Base-by-base conservation (phyloP, 768 basidiomycete species). In the Hortiboletus flavorubellus region DNA sequence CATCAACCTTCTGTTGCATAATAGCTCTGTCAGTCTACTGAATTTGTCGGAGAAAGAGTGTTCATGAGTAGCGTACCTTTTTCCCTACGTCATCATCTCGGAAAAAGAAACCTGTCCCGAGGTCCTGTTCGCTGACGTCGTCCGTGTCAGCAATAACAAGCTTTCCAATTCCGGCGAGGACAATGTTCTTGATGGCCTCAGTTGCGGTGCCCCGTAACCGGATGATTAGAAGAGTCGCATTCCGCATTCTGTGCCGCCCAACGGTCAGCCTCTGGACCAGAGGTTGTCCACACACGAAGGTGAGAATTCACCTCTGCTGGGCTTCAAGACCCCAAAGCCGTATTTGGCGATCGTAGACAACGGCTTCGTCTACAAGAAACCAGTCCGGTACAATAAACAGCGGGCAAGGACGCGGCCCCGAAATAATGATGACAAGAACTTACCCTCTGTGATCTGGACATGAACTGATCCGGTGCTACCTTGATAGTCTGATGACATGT, bases 311-410 rank as follows among this genome's bases (percentile, higher is more conserved):
- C 94, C 89, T 82, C 73, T 97, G 93, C 70, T 99, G 97, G 35
- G 97, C 97, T 70, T 98, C 97, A 40, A 98, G 83, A 43, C 97
- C 97, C 97, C 97, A 99, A 62, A 98, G 75, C 31, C 96, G 85
- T 76, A 98, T 97, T 72, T 98, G 95, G 29, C 96, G 86, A 71
- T 98, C 97, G 71, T 98, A 97, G 26, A 97, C 80, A 14, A 89
- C 91, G n/a, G 83, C 85, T 61, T 87, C 81, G 64, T 83, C 81
- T 83, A 54, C 41, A 15, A 41, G 33, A 38, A 33, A 45, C 16
- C 35, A 23, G 21, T 44, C 14, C 31, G 9, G 23, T 31, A 30
- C 33, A 44, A 46, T 26, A 34, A 49, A 38, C 26, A 26, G 26
- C 16, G 45, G 5, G 23, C 42, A 30, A 37, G 33, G 51, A 53